These are phyloP conservation scores for Spatholobus suberectus DNA, from an alignment of 306 rosid genomes.

Conservation along the genomic window DNA sequence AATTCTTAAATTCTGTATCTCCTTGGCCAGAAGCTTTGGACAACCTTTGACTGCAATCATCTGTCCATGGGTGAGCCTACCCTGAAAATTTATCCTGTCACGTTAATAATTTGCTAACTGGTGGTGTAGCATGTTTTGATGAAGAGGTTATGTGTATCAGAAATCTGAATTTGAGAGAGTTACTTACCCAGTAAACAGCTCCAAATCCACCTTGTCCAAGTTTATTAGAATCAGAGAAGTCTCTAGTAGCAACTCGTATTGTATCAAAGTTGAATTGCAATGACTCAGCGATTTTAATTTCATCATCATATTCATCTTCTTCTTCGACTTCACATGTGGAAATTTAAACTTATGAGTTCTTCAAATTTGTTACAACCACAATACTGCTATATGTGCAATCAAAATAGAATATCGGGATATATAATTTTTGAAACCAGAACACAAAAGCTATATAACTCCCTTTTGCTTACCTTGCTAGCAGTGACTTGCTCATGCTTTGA, in stretches of 20 bases:
- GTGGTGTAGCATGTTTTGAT: not conserved
- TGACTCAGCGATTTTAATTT: not conserved
- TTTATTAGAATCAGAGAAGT: too few species aligned
- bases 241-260: too few species aligned
- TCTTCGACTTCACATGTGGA: not conserved
- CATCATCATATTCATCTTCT: not conserved
- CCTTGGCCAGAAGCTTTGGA: not conserved
- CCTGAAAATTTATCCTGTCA: not conserved
- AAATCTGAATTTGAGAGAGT: not conserved
- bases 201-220: too few species aligned
- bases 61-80: not conserved
- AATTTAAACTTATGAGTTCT: not conserved
- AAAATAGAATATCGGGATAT: not conserved
- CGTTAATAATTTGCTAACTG: not conserved
- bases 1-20: not conserved
- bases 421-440: not conserved
- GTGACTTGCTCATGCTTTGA: not conserved
- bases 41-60: constrained; percentile 2
- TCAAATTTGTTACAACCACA: not conserved
- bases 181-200: too few species aligned
- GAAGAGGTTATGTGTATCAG: not conserved
- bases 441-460: not conserved
- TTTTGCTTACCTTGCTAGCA: not conserved
- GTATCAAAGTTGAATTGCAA: too few species aligned
- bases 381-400: not conserved